Base-by-base conservation (phyloP, 1,284 basidiomycete species). In the Cystobasidium sp. region DNA sequence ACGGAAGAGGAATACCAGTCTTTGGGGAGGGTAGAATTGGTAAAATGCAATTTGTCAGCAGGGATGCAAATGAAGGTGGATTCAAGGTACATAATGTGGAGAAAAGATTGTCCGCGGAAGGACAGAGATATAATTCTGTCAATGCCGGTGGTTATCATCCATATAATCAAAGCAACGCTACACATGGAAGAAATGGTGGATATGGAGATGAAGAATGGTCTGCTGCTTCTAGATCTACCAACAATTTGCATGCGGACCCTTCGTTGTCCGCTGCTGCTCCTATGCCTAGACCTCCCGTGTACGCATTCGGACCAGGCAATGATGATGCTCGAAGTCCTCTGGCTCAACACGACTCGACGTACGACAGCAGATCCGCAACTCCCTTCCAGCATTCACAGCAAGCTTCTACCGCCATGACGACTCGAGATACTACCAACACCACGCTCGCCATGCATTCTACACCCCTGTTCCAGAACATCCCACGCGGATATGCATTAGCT, bases 401-500 rank as follows among this genome's bases (percentile, higher is more conserved):
- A 18, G 22, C 61, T 46, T 49, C 43, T 20, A 49, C 10, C 37
- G n/a, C 67, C 10, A 55, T 47, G 51, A 22, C 55, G 4, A 37
- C 14, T 22, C 64, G 64, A 9, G 22, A 52, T 6, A 12, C 7
- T 6, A 55, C 49, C 41, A 37, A 24, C 16, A 67, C 18, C 37
- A 39, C 49, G 1, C 46, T 43, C 16, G n/a, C 41, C n/a, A 39
- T 43, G 37, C 49, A 24, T 16, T 41, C 46, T 16, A 7, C 64
- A 1, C 49, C 64, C 2, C n/a, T 67, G 16, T 31, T 49, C 4
- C 31, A n/a, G 46, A 53, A 12, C 22, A 88, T 88, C 8, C 88
- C 89, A 6, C 84, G 86, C 6, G 91, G 91, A 1, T 92, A 87
- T 81, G 91, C 89, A 0, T 88, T 91, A 68, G 90, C 88, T 0